Percentiles rank a stretch among this genome's conserved stretches.
Evolutionary conservation across 2,329 filamentous ascomycete genomes (phyloP).

Genomic region (Aphanoascus verrucosus): DNA sequence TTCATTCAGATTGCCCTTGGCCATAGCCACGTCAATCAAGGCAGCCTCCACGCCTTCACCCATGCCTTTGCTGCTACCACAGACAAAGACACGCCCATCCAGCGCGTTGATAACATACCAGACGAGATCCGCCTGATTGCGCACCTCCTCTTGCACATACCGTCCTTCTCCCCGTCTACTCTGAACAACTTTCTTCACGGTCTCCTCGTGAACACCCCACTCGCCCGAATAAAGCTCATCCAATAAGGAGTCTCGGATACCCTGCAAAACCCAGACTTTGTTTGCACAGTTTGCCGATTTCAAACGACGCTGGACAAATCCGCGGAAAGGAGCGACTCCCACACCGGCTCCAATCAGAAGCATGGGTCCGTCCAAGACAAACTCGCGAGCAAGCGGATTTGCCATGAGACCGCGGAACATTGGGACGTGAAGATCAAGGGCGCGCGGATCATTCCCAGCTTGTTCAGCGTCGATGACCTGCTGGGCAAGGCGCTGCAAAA

Average conservation of each 20-base stretch:
- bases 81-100: constrained; percentile 94
- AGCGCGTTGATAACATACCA: constrained; percentile 96
- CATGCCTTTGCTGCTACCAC: constrained; percentile 92
- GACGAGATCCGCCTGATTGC: constrained; percentile 83
- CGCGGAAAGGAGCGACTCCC: constrained; percentile 92
- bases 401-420: constrained; percentile 99
- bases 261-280: constrained; percentile 95
- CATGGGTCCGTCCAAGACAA: constrained; percentile 91
- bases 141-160: constrained; percentile 94
- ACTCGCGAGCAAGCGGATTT: constrained; percentile 85
- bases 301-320: constrained; percentile 87
- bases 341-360: constrained; percentile 93
- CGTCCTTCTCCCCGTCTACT: constrained; percentile 65
- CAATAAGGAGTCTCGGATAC: constrained; percentile 82
- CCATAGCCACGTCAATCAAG: constrained; percentile 80
- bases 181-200: constrained; percentile 73
- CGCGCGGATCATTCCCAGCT: constrained; percentile 42
- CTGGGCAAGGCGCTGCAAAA: constrained; percentile 75
- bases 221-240: constrained; percentile 96
- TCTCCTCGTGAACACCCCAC: constrained; percentile 84
- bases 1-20: constrained; percentile 73
- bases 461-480: constrained; percentile 59
- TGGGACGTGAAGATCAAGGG: constrained; percentile 62
- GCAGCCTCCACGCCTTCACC: constrained; percentile 88
- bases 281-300: constrained; percentile 94